These are phyloP conservation scores for Aspergillus olivimuriae DNA, from an alignment of 495 filamentous ascomycete genomes.

Conservation along the genomic window DNA sequence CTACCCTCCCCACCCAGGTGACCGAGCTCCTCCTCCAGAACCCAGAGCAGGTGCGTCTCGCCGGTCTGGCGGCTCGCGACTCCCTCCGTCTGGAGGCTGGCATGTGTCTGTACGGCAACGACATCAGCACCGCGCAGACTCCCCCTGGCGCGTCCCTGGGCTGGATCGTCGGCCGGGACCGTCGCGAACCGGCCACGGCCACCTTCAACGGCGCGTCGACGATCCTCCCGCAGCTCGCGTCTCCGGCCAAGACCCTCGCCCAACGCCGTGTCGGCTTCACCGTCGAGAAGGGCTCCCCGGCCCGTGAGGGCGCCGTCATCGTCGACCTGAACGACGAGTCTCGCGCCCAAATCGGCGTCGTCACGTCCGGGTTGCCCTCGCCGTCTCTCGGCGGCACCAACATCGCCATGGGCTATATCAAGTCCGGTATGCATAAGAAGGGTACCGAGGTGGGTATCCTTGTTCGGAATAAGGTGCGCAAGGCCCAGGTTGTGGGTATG, in stretches of 20 bases:
- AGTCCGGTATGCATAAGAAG: slow-evolving; percentile 73
- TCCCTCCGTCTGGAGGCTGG: slow-evolving; percentile 90
- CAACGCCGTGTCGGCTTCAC: slow-evolving; percentile 74
- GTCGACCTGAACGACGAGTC: slow-evolving; percentile 53
- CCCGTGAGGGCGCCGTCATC: slow-evolving; percentile 82
- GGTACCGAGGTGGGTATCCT: slow-evolving; percentile 78
- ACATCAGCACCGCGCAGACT: slow-evolving; percentile 82
- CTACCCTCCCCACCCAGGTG: slow-evolving; percentile 34
- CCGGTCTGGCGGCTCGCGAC: slow-evolving; percentile 86
- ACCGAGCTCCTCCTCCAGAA: slow-evolving; percentile 58
- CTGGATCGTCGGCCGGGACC: slow-evolving; percentile 79
- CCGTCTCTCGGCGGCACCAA: slow-evolving; percentile 78
- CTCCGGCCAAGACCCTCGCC: slow-evolving; percentile 57
- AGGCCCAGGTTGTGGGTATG: slow-evolving; percentile 83
- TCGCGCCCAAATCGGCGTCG: slow-evolving; percentile 49
- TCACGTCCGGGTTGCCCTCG: slow-evolving; percentile 87
- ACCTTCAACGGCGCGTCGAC: slow-evolving; percentile 70
- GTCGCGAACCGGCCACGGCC: slow-evolving; percentile 49
- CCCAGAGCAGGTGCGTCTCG: slow-evolving; percentile 61
- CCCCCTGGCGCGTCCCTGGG: slow-evolving; percentile 76
- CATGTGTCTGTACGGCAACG: slow-evolving; percentile 98
- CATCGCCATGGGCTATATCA: slow-evolving; percentile 94
- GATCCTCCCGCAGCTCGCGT: slow-evolving; percentile 64
- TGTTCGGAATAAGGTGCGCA: slow-evolving; percentile 74
- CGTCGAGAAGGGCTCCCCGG: slow-evolving; percentile 77